Evolutionary conservation across 805 yeast genomes (phyloP).

Genomic region (Candida argentea): DNA sequence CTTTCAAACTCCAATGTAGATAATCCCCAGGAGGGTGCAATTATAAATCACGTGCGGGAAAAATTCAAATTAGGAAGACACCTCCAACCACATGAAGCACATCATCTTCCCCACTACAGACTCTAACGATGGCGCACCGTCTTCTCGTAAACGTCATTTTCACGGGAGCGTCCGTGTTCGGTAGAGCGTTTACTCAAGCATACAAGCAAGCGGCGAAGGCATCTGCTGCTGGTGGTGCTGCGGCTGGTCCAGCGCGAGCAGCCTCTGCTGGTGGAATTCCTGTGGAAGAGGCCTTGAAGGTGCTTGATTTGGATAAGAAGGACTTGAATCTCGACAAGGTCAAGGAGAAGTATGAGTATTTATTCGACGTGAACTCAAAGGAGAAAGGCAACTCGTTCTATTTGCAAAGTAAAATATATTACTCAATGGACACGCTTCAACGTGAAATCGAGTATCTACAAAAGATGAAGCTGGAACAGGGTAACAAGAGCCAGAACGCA

Average conservation of each 20-base stretch:
- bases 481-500: too few relatives aligned
- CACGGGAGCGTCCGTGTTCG: constrained; percentile 94
- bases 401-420: constrained; percentile 81
- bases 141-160: constrained; percentile 78
- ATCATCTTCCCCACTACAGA: too few relatives aligned
- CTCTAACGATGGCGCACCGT: constrained; percentile 67
- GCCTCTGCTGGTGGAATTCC: constrained; percentile 68
- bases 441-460: constrained; percentile 60
- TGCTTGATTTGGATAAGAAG: constrained; percentile 63
- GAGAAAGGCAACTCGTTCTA: constrained; percentile 96
- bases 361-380: constrained; percentile 82
- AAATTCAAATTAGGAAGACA: constrained; percentile 1
- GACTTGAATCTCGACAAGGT: constrained; percentile 48
- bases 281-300: constrained; percentile 85
- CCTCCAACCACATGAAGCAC: constrained; percentile 1
- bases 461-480: constrained; percentile 29
- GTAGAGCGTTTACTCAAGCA: constrained; percentile 93
- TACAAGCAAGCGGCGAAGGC: constrained; percentile 94
- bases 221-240: constrained; percentile 46
- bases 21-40: constrained; percentile 1
- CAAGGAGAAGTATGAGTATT: constrained; percentile 63
- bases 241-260: constrained; percentile 26
- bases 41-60: too few relatives aligned
- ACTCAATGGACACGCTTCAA: constrained; percentile 88
- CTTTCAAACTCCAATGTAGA: background rate